Evolutionary conservation across 805 yeast species (phyloP), one percentile per base, ranked within the genome.

Genomic region (Suhomyces vadensis): DNA sequence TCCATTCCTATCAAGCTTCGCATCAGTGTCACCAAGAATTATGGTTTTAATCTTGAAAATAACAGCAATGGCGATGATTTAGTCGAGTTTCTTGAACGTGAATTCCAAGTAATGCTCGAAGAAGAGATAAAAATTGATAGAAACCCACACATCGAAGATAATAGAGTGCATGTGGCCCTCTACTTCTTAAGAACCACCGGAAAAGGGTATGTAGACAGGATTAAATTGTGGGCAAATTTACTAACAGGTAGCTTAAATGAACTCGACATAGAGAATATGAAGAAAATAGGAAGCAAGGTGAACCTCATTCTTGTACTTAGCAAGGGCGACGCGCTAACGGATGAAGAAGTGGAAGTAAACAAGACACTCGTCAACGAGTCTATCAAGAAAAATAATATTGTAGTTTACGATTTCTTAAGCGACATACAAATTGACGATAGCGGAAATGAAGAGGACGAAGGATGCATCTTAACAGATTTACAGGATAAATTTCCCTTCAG

Each of bases 271-370:
- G 82, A 77, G 50, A 77, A 86, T 5, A 81, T 90, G 87, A 79
- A 78, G 62, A 81, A 79, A 48, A 73, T 91, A 21, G 75, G 86
- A 23, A 70, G 78, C 21, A 75, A 92, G 43, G 91, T 85, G 33
- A 90, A 88, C 57, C 73, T 91, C 50, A 80, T 90, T 49, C 97
- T 97, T 1, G 80, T 90, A 3, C 77, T 89, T 54, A 78, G 89
- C 21, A 87, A 88, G 61, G 85, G 92, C 4, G 97, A 90, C 63
- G 81, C 85, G 0, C 75, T 85, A 47, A 81, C 88, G 6, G 58
- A 61, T 14, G 69, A 64, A 4, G 95, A 87, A 57, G 54, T 84
- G 53, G 53, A 48, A 7, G 60, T 67, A 13, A 80, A 82, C 61
- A 87, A 85, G 65, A 63, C 58, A 31, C 64, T 75, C 52, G 73